Base-by-base conservation (phyloP, 192 early-diverging fungal genomes). In the Jimgerdemannia flammicorona region DNA sequence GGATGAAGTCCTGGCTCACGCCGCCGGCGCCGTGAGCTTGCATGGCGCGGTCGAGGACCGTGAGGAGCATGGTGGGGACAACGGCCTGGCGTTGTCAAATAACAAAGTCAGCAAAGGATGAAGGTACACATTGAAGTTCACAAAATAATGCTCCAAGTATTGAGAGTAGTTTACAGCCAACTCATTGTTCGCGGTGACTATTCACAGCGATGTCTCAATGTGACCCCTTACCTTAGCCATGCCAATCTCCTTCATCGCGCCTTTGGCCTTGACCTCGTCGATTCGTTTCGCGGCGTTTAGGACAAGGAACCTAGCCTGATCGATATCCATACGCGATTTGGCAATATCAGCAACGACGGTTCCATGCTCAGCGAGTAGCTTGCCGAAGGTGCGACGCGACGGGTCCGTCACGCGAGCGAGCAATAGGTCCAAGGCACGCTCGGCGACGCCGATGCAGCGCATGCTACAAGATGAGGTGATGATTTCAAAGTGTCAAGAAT, bases 21-120 rank as follows among this genome's bases (percentile, higher is more conserved):
- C 98, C 98, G n/a, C 83, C 95, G 19, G 95, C 98, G 65, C 98
- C 98, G 79, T 90, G 88, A 65, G 94, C 91, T 84, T 99, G 98
- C 71, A 99, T 98, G 10, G 96, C 95, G 67, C 93, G 83, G 77
- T 99, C 98, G 70, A 98, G 82, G 9, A 98, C 92, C 0, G 76
- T 74, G 44, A 93, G 87, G 6, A 91, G 80, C 84, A 93, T 90
- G 40, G 80, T 91, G 29, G 98, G 98, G 14, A 95, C 94, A 43
- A 93, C 84, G 29, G 77, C 72, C 81, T 81, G 49, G 49, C 8
- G 6, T 59, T 10, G 49, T 59, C 0, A 14, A 78, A 70, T 44
- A 74, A 40, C 41, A 20, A n/a, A 65, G 63, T 64, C 1, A 43
- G 41, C 39, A 44, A 69, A 43, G 17, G 41, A 54, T 44, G 17